Evolutionary conservation across 225 moss, liverwort and hornwort genomes (phyloP), one percentile per base, ranked within the genome.

Genomic region (Pleurozium schreberi): DNA sequence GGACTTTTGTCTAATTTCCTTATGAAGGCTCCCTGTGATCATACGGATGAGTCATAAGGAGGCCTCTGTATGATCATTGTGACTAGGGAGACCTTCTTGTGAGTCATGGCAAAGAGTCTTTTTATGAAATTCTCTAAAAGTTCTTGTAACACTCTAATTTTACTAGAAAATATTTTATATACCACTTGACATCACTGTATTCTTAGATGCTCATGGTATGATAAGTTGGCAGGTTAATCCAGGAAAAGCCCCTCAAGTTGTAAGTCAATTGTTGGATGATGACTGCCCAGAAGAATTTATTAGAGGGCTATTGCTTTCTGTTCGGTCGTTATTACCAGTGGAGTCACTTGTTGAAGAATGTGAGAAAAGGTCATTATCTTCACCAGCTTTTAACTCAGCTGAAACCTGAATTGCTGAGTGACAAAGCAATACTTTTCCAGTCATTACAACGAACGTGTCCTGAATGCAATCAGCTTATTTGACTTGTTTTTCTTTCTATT

Each of bases 211-310:
- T 79, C 42, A 75, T 88, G 75, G 52, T 55, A 42, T 75, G 86
- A 59, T 53, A 89, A 87, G 71, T 82, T 89, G 81, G 67, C 95
- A 98, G 98, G 96, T 98, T 89, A 98, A 96, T 87, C 96, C 97
- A 90, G 93, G 93, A 93, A 98, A 96, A 87, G 95, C 98, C 36
- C 98, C 94, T 40, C 95, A 95, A 88, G 98, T 98, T 86, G 97
- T 97, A 33, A 96, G 98, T 58, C 95, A 97, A 92, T 93, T 98
- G 88, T 75, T 98, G 93, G 96, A 97, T 91, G 98, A 98, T 84
- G 97, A 97, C 86, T 98, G 98, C 85, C 96, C 97, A 14, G 95
- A 98, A 89, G 98, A 98, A 67, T 97, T 98, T 66, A 96, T 98
- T 84, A 94, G 93, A 86, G 95, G 95, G 45, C 93, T 98, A 26